phyloP scores from a whole-genome alignment of 1,139 yeast species.

The Hyphopichia buzzinii region DNA sequence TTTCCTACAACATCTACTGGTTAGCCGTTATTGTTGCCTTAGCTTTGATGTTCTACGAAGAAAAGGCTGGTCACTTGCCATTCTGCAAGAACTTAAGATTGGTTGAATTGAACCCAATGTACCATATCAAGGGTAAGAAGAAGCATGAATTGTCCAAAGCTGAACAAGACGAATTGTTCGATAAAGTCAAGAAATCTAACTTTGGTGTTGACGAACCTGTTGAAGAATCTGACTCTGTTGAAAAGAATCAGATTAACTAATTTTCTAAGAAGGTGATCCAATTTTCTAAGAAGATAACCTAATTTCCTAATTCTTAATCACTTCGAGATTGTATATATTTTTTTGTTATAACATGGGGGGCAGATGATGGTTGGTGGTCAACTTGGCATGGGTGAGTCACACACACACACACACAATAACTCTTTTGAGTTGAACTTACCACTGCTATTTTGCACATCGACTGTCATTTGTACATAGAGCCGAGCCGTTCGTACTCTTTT shows the following conservation, averaged over 20 bases:
- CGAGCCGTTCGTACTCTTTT: slow-evolving; percentile 4
- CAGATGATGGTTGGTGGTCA: no score
- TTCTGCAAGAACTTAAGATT: slow-evolving; percentile 48
- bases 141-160: slow-evolving; percentile 53
- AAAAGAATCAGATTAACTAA: slow-evolving; percentile 2
- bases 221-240: slow-evolving; percentile 11
- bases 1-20: slow-evolving; percentile 87
- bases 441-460: no score
- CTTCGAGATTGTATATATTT: background rate
- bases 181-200: slow-evolving; percentile 29
- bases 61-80: slow-evolving; percentile 46
- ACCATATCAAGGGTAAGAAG: slow-evolving; percentile 66
- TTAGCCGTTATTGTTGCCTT: slow-evolving; percentile 53
- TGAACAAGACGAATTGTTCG: slow-evolving; percentile 56
- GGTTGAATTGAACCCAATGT: slow-evolving; percentile 66
- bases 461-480: no score
- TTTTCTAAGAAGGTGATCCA: no score
- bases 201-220: slow-evolving; percentile 22
- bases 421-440: no score
- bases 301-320: background rate
- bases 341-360: no score
- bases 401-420: no score
- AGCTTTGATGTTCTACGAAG: slow-evolving; percentile 65
- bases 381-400: background rate
- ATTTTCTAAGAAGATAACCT: no score